Evolutionary conservation across 495 filamentous ascomycete genomes (phyloP).

Genomic region (Aspergillus conjunctus): DNA sequence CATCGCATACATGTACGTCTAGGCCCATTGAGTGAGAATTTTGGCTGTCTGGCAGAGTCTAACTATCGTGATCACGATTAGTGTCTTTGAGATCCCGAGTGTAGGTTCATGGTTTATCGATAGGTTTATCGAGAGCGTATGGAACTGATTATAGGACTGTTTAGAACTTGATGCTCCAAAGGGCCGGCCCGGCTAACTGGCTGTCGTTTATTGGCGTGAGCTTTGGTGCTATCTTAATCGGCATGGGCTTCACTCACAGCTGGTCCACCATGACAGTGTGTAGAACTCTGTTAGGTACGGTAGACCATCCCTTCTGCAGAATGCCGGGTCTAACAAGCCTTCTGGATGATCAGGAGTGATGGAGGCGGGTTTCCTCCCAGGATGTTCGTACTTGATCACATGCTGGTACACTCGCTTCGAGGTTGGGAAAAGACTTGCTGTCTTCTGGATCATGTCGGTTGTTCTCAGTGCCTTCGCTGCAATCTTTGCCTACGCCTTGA

Average conservation of each 20-base stretch:
- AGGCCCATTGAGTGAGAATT: background rate
- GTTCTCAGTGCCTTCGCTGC: constrained; percentile 22
- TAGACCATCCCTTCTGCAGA: too few species aligned
- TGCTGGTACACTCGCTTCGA: constrained; percentile 25
- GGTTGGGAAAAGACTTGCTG: constrained; percentile 21
- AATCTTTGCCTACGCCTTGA: constrained; percentile 22
- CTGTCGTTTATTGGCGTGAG: constrained; percentile 20
- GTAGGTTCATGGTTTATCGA: constrained; percentile 3
- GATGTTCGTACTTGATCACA: constrained; percentile 23
- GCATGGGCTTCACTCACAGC: constrained; percentile 20
- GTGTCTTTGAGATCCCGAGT: constrained; percentile 22
- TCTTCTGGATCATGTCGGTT: constrained; percentile 22
- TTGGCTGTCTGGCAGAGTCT: background rate
- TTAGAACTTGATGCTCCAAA: constrained; percentile 22
- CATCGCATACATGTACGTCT: constrained; percentile 21
- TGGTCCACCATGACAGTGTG: constrained; percentile 21
- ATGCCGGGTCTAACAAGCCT: background rate
- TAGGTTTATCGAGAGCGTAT: background rate
- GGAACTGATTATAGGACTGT: background rate
- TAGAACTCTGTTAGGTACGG: constrained; percentile 12
- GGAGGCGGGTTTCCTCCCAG: constrained; percentile 24
- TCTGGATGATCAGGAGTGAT: constrained; percentile 8
- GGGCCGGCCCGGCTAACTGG: constrained; percentile 23
- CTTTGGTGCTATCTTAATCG: constrained; percentile 22
- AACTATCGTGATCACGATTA: background rate